These are phyloP conservation scores for Aureobasidium lini DNA, from an alignment of 2,329 filamentous ascomycete species.

Conservation along the genomic window DNA sequence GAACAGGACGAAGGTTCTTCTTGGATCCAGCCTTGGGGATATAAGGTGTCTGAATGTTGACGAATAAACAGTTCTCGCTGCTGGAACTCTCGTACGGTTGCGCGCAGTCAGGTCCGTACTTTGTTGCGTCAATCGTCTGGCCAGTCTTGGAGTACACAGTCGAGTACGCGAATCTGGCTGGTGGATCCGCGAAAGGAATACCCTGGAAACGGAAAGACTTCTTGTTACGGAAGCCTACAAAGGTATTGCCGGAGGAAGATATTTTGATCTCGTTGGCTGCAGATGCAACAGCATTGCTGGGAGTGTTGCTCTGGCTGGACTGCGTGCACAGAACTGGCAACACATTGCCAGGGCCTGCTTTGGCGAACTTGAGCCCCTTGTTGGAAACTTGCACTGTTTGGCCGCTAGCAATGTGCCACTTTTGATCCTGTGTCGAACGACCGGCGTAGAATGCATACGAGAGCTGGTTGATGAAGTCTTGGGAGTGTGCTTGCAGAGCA, in stretches of 20 bases:
- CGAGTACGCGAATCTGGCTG: slow-evolving; percentile 40
- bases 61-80: slow-evolving; percentile 41
- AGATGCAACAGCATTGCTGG: slow-evolving; percentile 27
- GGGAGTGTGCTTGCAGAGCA: slow-evolving; percentile 35
- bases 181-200: slow-evolving; percentile 38
- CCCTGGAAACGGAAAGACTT: slow-evolving; percentile 45
- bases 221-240: slow-evolving; percentile 45
- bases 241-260: slow-evolving; percentile 37
- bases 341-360: slow-evolving; percentile 21
- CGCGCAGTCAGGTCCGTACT: slow-evolving; percentile 40
- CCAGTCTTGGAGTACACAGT: slow-evolving; percentile 38
- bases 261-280: slow-evolving; percentile 35
- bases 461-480: slow-evolving; percentile 40
- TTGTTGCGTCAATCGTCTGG: slow-evolving; percentile 39
- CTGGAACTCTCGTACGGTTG: slow-evolving; percentile 24
- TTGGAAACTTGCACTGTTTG: slow-evolving; percentile 13
- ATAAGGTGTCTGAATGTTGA: slow-evolving; percentile 43
- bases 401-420: slow-evolving; percentile 37
- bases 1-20: slow-evolving; percentile 38
- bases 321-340: slow-evolving; percentile 48
- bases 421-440: slow-evolving; percentile 28
- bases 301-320: slow-evolving; percentile 31
- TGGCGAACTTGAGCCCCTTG: background rate
- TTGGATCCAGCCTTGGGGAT: slow-evolving; percentile 34
- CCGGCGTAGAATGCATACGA: slow-evolving; percentile 40